A percentile compares a stretch with the other conserved stretches of the same genome.
phyloP scores from a whole-genome alignment of 2,329 filamentous ascomycete species.

The Chrysoporthe deuterocubensis region DNA sequence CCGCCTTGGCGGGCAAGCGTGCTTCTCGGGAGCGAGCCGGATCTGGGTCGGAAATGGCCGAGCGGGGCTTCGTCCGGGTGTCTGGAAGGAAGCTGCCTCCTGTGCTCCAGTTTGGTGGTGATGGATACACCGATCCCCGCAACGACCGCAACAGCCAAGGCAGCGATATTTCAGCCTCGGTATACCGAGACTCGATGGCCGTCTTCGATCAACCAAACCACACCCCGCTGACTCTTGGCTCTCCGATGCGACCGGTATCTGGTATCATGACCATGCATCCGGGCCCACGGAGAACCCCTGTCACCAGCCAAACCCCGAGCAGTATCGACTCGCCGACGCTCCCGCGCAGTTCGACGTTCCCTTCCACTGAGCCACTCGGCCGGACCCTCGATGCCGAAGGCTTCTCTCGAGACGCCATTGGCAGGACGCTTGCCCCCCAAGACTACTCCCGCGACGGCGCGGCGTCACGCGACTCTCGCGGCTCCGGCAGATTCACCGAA shows the following conservation, averaged over 20 bases:
- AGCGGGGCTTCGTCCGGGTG: conserved; percentile 67
- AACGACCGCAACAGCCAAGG: conserved; percentile 50
- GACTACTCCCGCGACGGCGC: conserved; percentile 26
- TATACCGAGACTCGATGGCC: conserved; percentile 45
- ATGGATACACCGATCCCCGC: conserved; percentile 61
- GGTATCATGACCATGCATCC: conserved; percentile 64
- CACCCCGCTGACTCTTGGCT: conserved; percentile 55
- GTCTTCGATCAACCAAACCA: conserved; percentile 37
- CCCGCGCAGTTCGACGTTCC: conserved; percentile 22
- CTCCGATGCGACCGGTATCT: conserved; percentile 64
- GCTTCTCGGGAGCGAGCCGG: conserved; percentile 38
- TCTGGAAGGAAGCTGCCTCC: conserved; percentile 68
- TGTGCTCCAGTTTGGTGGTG: conserved; percentile 64
- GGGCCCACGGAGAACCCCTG: conserved; percentile 67
- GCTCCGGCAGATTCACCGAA: conserved; percentile 27
- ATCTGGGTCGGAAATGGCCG: conserved; percentile 45
- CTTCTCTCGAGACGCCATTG: conserved; percentile 16
- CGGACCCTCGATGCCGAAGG: conserved; percentile 18
- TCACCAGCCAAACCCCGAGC: conserved; percentile 42
- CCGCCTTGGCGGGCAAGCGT: conserved; percentile 49
- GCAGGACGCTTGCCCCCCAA: conserved; percentile 26
- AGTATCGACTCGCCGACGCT: conserved; percentile 23
- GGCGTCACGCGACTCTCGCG: conserved; percentile 21
- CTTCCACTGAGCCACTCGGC: conserved; percentile 30
- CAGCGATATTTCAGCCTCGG: conserved; percentile 46